phyloP scores from a whole-genome alignment of 345 rosid species.

The Clausena lansium region DNA sequence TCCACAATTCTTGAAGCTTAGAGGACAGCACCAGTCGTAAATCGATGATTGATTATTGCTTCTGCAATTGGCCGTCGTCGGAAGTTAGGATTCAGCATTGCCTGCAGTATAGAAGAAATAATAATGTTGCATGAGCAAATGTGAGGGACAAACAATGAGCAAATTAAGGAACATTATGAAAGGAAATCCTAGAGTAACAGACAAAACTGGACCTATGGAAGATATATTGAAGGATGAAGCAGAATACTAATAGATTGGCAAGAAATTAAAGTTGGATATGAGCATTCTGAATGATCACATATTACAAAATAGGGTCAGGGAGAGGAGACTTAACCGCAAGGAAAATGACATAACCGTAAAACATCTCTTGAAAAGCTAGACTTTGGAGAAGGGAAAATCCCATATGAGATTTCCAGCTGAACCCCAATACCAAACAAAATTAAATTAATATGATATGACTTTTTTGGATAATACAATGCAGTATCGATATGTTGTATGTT shows the following conservation, averaged over 20 bases:
- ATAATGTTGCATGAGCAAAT: neutral
- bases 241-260: neutral
- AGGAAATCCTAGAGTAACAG: neutral
- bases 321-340: neutral
- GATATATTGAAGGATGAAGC: neutral
- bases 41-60: constrained; percentile 70
- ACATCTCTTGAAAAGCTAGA: neutral
- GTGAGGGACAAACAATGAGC: neutral
- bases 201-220: neutral
- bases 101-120: constrained; percentile 35
- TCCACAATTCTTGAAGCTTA: constrained; percentile 17
- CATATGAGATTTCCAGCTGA: neutral
- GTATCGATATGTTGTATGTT: neutral
- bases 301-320: neutral
- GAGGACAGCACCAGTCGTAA: constrained; percentile 43
- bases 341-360: neutral
- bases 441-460: neutral
- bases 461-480: neutral
- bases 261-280: neutral
- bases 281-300: neutral
- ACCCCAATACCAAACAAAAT: neutral
- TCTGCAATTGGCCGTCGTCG: constrained; percentile 78
- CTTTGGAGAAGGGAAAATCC: neutral
- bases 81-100: constrained; percentile 77
- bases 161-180: neutral